Conservation (phyloP, 2,329 filamentous ascomycete genomes). For the Dendryphion nanum region DNA sequence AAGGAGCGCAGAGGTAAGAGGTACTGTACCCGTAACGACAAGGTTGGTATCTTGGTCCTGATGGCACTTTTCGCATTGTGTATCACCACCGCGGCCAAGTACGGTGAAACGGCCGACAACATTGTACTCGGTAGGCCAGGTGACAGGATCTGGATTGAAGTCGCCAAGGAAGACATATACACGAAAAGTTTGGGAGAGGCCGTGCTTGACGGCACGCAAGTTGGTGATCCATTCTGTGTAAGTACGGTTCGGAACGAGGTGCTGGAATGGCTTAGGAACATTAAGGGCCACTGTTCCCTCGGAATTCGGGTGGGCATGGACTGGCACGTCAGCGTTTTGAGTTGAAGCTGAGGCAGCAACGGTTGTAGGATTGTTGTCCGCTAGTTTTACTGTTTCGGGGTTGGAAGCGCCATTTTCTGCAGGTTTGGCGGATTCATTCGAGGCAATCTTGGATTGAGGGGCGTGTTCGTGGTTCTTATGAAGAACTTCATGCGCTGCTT, state of each 20-base stretch:
- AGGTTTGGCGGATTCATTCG: too few relatives aligned
- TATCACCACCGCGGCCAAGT: constrained; percentile 24
- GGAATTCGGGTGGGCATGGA: not conserved
- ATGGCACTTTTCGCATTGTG: constrained; percentile 33
- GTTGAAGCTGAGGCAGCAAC: not conserved
- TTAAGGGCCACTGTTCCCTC: constrained; percentile 1
- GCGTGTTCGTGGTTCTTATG: not conserved
- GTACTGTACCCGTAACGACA: constrained; percentile 34
- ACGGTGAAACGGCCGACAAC: constrained; percentile 35
- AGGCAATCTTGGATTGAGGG: not conserved
- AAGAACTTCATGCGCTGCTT: not conserved
- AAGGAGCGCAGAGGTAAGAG: constrained; percentile 33
- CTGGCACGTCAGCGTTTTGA: not conserved
- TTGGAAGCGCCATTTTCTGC: not conserved
- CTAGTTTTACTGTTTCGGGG: not conserved
- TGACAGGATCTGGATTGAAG: constrained; percentile 21
- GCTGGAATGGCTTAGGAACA: constrained; percentile 4
- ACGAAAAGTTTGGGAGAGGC: constrained; percentile 29
- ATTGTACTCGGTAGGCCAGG: constrained; percentile 19
- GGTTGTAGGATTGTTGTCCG: not conserved
- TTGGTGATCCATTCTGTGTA: constrained; percentile 38
- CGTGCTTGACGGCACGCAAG: constrained; percentile 35
- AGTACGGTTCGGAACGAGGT: constrained; percentile 9
- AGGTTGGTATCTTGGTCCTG: constrained; percentile 21
- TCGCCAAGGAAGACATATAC: constrained; percentile 39